A percentile compares a stretch with the other conserved stretches of the same genome.
Conservation (phyloP, 2,329 filamentous ascomycete genomes). For the Pseudogymnoascus verrucosus region DNA sequence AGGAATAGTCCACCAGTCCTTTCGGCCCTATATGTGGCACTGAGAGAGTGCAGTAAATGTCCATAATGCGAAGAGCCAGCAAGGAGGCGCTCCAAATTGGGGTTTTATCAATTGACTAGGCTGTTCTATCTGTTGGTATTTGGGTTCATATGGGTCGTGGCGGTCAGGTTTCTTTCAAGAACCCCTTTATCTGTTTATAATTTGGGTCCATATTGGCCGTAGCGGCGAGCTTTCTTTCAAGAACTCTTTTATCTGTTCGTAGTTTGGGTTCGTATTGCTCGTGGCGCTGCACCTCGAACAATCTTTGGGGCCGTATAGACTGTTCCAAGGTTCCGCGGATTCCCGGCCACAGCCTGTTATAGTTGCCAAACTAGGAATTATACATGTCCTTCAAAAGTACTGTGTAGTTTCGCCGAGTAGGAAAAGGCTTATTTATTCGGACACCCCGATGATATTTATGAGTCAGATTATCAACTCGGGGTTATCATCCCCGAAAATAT, state of each 20-base stretch:
- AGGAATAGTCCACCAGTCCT: not conserved
- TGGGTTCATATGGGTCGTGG: not conserved
- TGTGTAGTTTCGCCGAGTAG: not conserved
- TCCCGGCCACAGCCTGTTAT: not conserved
- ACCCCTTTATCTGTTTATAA: not conserved
- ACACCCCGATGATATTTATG: not conserved
- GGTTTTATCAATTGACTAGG: not conserved
- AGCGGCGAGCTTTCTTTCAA: not conserved
- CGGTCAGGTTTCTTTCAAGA: not conserved
- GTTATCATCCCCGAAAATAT: not conserved
- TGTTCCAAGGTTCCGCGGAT: not conserved
- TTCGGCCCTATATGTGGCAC: not conserved
- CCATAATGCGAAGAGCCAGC: not conserved
- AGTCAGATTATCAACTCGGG: not conserved
- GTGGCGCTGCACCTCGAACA: not conserved
- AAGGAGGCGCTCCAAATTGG: not conserved
- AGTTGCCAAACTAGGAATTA: not conserved
- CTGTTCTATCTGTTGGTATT: not conserved
- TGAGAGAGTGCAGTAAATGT: not conserved
- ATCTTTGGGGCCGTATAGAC: not conserved
- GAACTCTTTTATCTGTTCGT: not conserved
- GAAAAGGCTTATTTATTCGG: not conserved
- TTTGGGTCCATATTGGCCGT: not conserved
- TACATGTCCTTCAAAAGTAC: not conserved
- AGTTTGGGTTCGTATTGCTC: not conserved